Evolutionary conservation across 441 rosid species (phyloP), one percentile per base, ranked within the genome.

Genomic region (Adansonia rubrostipa): DNA sequence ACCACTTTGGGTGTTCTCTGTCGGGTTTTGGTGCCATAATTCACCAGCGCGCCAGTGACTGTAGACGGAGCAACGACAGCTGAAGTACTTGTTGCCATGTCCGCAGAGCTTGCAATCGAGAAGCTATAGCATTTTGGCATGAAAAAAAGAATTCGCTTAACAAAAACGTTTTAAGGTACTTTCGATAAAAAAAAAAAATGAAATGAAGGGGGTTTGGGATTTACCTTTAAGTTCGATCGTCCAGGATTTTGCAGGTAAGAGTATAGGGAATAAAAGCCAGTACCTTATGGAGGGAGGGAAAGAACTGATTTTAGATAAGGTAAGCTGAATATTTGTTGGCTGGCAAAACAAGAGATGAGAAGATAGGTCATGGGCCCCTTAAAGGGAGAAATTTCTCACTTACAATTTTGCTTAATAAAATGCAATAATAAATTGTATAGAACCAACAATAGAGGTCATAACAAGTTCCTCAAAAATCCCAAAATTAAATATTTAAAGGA

Each of bases 21-120:
- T 82, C 66, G 82, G 71, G 75, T 70, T 71, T 42, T 42, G 75
- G 74, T 79, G 53, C 82, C 83, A 2, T 74, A 14, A 78, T 47
- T 83, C 56, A 80, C 42, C 74, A 80, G 22, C 5, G 76, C 77
- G 6, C 77, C 77, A 15, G 81, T 74, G 40, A 85, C 64, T 61
- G 81, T 81, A 8, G 79, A 79, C 0, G 86, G 82, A 19, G 68
- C n/a, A 4, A 72, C 56, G 22, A 78, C 60, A 28, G 85, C 70
- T 50, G 91, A 74, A 78, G 89, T 78, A 60, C 66, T 24, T 54
- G 88, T 74, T 28, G 92, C 89, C 91, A 88, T 88, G 42, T 56
- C 73, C 80, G 60, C 57, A 17, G 57, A 24, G 45, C 56, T 53
- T 20, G 50, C n/a, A 11, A 57, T 22, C 3, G 17, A 47, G 19